Conservation (phyloP, 2,329 filamentous ascomycete species). For the Scytalidium lignicola region DNA sequence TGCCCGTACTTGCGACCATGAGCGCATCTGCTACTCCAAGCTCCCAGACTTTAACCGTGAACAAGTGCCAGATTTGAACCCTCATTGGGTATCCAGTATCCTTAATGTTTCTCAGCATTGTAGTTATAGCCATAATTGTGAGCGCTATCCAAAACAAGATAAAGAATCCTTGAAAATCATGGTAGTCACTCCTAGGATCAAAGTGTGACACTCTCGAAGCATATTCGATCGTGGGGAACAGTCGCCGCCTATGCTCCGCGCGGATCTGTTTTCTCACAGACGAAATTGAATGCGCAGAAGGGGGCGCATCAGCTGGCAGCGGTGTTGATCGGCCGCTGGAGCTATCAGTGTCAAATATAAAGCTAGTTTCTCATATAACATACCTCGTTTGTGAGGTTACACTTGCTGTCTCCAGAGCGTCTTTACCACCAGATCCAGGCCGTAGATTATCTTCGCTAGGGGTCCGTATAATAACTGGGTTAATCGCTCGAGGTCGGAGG, state of each 20-base stretch:
- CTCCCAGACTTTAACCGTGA: conserved; percentile 85
- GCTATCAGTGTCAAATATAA: conserved; percentile 2
- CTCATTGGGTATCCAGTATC: conserved; percentile 85
- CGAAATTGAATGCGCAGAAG: conserved; percentile 81
- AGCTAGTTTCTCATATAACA: neutral
- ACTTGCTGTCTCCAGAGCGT: conserved; percentile 14
- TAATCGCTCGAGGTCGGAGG: conserved; percentile 14
- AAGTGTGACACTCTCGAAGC: conserved; percentile 90
- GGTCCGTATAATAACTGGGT: conserved; percentile 20
- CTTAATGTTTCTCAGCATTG: conserved; percentile 87
- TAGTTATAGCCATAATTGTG: conserved; percentile 93
- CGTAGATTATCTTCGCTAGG: conserved; percentile 19
- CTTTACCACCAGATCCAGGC: conserved; percentile 7
- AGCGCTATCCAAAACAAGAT: conserved; percentile 97
- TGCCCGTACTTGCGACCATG: conserved; percentile 73
- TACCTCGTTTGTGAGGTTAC: conserved; percentile 25
- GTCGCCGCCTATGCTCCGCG: conserved; percentile 71
- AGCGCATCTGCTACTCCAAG: conserved; percentile 75
- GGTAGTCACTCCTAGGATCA: conserved; percentile 85
- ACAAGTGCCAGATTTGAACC: conserved; percentile 80
- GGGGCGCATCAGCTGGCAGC: conserved; percentile 83
- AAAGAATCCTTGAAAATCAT: conserved; percentile 96
- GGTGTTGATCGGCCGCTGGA: conserved; percentile 76
- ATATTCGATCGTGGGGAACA: conserved; percentile 93
- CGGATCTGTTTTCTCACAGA: conserved; percentile 78